phyloP scores from a whole-genome alignment of 805 yeast species.

The Lipomyces mesembrius region DNA sequence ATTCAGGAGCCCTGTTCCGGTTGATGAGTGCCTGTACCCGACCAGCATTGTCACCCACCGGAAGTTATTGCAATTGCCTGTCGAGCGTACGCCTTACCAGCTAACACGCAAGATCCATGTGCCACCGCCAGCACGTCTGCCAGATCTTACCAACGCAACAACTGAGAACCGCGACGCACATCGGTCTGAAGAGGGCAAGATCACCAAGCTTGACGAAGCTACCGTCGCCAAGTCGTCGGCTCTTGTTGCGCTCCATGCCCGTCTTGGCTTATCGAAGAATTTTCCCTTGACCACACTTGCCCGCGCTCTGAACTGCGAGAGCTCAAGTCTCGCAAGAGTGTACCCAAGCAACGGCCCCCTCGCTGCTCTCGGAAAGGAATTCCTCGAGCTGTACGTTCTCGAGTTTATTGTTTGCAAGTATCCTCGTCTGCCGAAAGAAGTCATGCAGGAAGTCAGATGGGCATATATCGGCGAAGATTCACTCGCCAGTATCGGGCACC shows the following conservation, averaged over 20 bases:
- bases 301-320: conserved; percentile 71
- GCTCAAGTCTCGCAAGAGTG: conserved; percentile 48
- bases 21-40: neutral
- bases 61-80: neutral
- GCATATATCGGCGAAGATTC: conserved; percentile 72
- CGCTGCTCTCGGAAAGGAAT: conserved; percentile 77
- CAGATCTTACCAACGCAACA: neutral
- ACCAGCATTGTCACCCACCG: neutral
- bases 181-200: neutral
- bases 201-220: neutral
- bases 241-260: conserved; percentile 76
- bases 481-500: conserved; percentile 65
- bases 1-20: neutral
- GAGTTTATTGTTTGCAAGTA: conserved; percentile 74
- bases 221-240: conserved; percentile 51
- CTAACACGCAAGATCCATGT: neutral
- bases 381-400: conserved; percentile 73
- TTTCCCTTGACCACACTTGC: conserved; percentile 73
- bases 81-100: neutral
- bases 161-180: neutral
- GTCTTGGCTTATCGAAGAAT: conserved; percentile 65
- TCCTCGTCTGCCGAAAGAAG: conserved; percentile 87
- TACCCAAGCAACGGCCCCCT: conserved; percentile 77
- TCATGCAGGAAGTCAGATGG: conserved; percentile 75
- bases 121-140: neutral